These are phyloP conservation scores for Ceratocystis albifundus DNA, from an alignment of 2,329 filamentous ascomycete genomes.

Conservation along the genomic window DNA sequence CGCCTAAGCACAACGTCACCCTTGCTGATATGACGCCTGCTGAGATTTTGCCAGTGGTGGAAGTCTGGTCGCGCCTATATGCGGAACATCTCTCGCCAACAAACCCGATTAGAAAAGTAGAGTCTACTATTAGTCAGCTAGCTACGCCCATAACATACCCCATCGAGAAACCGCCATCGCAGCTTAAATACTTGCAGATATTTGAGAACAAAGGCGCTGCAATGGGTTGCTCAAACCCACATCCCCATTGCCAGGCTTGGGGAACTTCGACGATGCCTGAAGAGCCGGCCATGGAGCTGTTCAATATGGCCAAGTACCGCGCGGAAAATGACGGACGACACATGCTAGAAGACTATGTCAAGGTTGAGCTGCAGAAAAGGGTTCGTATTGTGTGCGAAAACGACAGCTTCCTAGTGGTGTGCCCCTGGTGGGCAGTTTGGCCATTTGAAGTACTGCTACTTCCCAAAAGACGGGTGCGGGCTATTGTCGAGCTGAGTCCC, in stretches of 20 bases:
- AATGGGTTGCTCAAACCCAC: slow-evolving; percentile 98
- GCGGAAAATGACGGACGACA: slow-evolving; percentile 59
- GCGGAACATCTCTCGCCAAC: slow-evolving; percentile 62
- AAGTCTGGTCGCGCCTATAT: slow-evolving; percentile 89
- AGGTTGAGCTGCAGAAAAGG: slow-evolving; percentile 62
- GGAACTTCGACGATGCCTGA: slow-evolving; percentile 84
- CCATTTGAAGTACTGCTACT: slow-evolving; percentile 91
- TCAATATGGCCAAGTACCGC: slow-evolving; percentile 68
- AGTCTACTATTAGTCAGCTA: slow-evolving; percentile 33
- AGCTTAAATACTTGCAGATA: slow-evolving; percentile 82
- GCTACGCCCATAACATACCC: slow-evolving; percentile 33
- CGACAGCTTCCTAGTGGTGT: slow-evolving; percentile 69
- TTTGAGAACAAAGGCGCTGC: slow-evolving; percentile 97
- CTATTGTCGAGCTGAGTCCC: slow-evolving; percentile 66
- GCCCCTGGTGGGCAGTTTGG: slow-evolving; percentile 97
- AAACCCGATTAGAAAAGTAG: slow-evolving; percentile 46
- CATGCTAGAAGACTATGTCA: slow-evolving; percentile 75
- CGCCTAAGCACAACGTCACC: slow-evolving; percentile 77
- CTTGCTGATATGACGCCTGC: slow-evolving; percentile 72
- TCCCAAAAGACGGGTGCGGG: slow-evolving; percentile 70
- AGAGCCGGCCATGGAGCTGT: slow-evolving; percentile 70
- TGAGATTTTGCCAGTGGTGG: slow-evolving; percentile 71
- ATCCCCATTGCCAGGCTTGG: slow-evolving; percentile 96
- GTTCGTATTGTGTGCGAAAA: slow-evolving; percentile 88
- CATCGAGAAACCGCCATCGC: slow-evolving; percentile 27